Evolutionary conservation across 108 stramenopile species (phyloP), one percentile per base, ranked within the genome.

Genomic region (Cyclostephanos tholiformis): DNA sequence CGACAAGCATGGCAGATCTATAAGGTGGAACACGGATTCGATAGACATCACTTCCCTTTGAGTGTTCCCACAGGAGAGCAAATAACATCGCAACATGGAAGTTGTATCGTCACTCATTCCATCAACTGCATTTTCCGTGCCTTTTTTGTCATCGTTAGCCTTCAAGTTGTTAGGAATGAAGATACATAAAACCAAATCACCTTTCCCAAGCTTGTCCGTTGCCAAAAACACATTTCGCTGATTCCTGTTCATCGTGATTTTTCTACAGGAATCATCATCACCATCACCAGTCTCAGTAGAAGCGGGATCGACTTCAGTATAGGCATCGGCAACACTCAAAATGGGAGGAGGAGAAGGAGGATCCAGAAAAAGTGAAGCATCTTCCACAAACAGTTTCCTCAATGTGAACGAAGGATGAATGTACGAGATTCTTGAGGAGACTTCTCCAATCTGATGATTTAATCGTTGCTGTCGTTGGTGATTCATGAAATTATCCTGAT

Each of bases 341-440:
- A 17, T 32, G 30, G 57, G 27, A 29, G 57, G 41, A 46, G 44
- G 23, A 55, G 19, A 5, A 61, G 61, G 9, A 39, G 22, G 20
- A 35, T 11, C 7, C 22, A 20, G 62, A 32, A 44, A 17, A 26
- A 22, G 25, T 0, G 23, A 32, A 27, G 17, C 66, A 30, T 72
- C 66, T 29, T 79, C 71, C 19, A 49, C 50, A 61, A 66, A 67
- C 16, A 79, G 19, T 44, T 58, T 39, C 3, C 27, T 72, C 78
- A 79, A 52, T 38, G 61, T 62, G 56, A 79, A 79, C 36, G 72
- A 66, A 27, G 78, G 78, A 72, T 79, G 71, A 63, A 79, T 79
- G 48, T 79, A 71, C 13, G 78, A 72, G 59, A 79, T 63, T 10
- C 70, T 68, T 5, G 71, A 79, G 2, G 67, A 52, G 32, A 63